Conservation (phyloP, 257 asterid genomes). For the Avicennia marina region DNA sequence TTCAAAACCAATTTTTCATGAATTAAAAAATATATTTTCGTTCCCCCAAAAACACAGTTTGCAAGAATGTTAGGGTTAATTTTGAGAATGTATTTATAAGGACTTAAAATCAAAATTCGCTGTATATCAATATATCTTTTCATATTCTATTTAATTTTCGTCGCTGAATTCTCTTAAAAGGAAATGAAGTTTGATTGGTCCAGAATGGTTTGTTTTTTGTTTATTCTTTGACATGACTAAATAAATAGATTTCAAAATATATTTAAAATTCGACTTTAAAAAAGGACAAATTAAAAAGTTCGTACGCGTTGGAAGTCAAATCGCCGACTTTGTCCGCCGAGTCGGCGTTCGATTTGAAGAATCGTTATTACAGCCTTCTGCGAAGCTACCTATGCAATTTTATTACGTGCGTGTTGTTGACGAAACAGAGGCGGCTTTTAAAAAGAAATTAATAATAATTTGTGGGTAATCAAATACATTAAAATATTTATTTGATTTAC, state of each 20-base stretch:
- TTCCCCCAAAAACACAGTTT: too few relatives aligned
- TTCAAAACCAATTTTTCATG: too few relatives aligned
- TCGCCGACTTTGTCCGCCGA: conserved; percentile 19
- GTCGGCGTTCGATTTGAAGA: conserved; percentile 4
- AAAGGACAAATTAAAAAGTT: too few relatives aligned
- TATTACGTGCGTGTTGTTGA: conserved; percentile 9
- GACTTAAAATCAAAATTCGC: too few relatives aligned
- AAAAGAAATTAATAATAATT: not conserved
- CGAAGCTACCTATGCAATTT: not conserved
- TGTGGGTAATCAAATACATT: too few relatives aligned
- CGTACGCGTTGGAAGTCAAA: not conserved
- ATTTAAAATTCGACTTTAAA: not conserved
- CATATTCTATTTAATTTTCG: too few relatives aligned
- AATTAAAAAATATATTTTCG: too few relatives aligned
- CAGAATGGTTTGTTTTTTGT: conserved; percentile 4
- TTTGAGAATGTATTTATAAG: too few relatives aligned
- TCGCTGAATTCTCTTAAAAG: too few relatives aligned
- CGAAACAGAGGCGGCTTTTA: not conserved
- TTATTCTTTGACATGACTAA: not conserved
- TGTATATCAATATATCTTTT: too few relatives aligned
- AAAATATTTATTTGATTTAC: too few relatives aligned
- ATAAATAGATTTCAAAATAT: not conserved
- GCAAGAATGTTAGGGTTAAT: too few relatives aligned
- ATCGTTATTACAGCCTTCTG: not conserved
- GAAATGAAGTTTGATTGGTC: not conserved